Percentiles rank a stretch among this genome's conserved stretches.
phyloP scores from a whole-genome alignment of 768 basidiomycete species.

The Fomitopsis serialis region DNA sequence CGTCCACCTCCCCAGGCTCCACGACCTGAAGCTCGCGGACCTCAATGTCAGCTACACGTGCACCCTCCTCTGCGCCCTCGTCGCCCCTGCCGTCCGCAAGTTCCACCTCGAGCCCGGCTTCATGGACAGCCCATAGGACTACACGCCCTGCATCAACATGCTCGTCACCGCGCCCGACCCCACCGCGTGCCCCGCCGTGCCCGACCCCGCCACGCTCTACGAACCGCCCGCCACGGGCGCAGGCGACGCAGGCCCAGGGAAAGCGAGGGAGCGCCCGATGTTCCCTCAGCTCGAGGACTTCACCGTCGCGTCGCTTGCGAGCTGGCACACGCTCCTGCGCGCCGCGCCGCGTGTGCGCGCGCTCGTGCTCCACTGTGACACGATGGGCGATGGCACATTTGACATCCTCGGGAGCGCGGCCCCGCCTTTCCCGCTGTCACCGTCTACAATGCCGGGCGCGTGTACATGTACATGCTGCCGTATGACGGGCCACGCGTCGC shows the following conservation, averaged over 20 bases:
- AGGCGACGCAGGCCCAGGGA: too few relatives aligned
- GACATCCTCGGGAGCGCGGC: constrained; percentile 7
- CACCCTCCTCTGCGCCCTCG: constrained; percentile 39
- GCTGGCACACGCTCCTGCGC: constrained; percentile 22
- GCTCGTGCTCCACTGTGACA: constrained; percentile 40
- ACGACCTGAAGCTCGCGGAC: constrained; percentile 46
- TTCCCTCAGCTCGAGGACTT: constrained; percentile 23
- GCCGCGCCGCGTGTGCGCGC: constrained; percentile 28
- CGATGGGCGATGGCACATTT: constrained; percentile 21
- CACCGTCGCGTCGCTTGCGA: constrained; percentile 17
- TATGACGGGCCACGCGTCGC: not conserved
- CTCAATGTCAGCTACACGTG: constrained; percentile 51
- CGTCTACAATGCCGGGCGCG: not conserved
- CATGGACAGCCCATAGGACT: constrained; percentile 37
- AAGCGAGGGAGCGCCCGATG: constrained; percentile 5
- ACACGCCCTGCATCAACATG: constrained; percentile 35
- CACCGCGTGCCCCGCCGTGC: not conserved
- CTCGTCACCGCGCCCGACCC: constrained; percentile 9
- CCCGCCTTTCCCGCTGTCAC: not conserved
- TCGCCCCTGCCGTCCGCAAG: constrained; percentile 37
- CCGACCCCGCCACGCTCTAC: constrained; percentile 2
- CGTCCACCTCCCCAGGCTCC: constrained; percentile 26
- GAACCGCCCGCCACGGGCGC: constrained; percentile 2
- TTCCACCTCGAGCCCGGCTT: constrained; percentile 45
- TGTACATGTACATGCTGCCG: not conserved